A percentile compares a stretch with the other conserved stretches of the same genome.
phyloP scores from a whole-genome alignment of 768 basidiomycete genomes.

The Amanita polypyramis region DNA sequence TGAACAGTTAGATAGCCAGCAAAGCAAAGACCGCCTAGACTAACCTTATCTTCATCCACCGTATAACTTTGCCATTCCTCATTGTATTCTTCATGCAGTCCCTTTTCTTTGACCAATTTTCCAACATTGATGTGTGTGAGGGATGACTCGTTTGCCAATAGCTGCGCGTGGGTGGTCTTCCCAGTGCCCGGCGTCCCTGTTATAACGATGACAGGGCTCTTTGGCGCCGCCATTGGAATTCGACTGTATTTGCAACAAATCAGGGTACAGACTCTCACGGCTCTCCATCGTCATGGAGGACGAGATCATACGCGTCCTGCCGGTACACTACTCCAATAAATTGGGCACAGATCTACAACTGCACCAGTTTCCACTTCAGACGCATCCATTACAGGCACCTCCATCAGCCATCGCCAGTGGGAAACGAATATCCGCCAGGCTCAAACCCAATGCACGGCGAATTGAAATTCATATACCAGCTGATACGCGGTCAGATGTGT shows the following conservation, averaged over 20 bases:
- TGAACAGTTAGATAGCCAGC: slow-evolving; percentile 9
- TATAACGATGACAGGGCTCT: slow-evolving; percentile 64
- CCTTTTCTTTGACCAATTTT: slow-evolving; percentile 77
- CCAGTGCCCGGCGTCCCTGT: slow-evolving; percentile 95
- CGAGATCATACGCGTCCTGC: slow-evolving; percentile 55
- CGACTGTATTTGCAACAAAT: background rate
- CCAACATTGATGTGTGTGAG: slow-evolving; percentile 84
- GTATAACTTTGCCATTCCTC: slow-evolving; percentile 93
- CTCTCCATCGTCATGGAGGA: slow-evolving; percentile 28
- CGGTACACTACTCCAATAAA: slow-evolving; percentile 59
- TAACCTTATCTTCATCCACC: slow-evolving; percentile 93
- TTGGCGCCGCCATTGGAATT: slow-evolving; percentile 8
- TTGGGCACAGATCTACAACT: slow-evolving; percentile 58
- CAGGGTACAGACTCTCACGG: slow-evolving; percentile 3
- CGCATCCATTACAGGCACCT: slow-evolving; percentile 63
- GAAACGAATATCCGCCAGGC: slow-evolving; percentile 65
- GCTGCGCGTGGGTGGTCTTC: slow-evolving; percentile 86
- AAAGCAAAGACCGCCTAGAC: slow-evolving; percentile 12
- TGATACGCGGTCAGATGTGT: slow-evolving; percentile 74
- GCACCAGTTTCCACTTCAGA: slow-evolving; percentile 75
- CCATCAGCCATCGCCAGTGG: slow-evolving; percentile 66
- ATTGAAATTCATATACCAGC: slow-evolving; percentile 74
- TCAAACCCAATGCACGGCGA: slow-evolving; percentile 51
- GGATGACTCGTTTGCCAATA: slow-evolving; percentile 67
- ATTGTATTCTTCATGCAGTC: slow-evolving; percentile 77